Evolutionary conservation across 768 basidiomycete species (phyloP).

Genomic region (Floccularia luteovirens): DNA sequence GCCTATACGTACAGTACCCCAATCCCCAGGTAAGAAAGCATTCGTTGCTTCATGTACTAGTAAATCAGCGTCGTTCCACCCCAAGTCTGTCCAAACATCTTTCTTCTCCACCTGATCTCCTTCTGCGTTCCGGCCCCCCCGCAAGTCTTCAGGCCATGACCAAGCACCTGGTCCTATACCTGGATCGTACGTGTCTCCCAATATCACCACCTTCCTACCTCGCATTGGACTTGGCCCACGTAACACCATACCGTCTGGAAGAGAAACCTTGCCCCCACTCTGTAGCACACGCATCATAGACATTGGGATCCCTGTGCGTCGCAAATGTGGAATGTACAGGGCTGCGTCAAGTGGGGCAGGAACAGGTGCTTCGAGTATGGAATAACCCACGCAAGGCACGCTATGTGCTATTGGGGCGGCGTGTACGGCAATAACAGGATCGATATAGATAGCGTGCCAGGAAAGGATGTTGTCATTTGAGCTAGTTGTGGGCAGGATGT

Average conservation of each 20-base stretch:
- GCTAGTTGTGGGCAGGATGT: no score
- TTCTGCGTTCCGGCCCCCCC: no score
- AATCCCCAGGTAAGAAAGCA: constrained; percentile 65
- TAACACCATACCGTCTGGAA: constrained; percentile 68
- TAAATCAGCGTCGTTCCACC: no score
- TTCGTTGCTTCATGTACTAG: constrained; percentile 90
- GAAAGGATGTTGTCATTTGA: constrained; percentile 42
- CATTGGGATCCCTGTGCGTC: constrained; percentile 63
- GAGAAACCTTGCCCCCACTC: constrained; percentile 50
- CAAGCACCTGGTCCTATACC: no score
- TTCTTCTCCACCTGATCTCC: no score
- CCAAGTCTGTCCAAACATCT: no score
- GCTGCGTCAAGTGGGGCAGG: constrained; percentile 72
- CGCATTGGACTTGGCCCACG: constrained; percentile 55
- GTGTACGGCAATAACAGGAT: constrained; percentile 51
- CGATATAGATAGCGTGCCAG: constrained; percentile 62
- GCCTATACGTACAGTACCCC: constrained; percentile 48
- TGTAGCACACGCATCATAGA: constrained; percentile 61
- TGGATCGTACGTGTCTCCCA: constrained; percentile 83
- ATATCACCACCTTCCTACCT: constrained; percentile 72
- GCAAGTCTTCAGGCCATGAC: constrained; percentile 55
- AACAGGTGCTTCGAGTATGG: constrained; percentile 60
- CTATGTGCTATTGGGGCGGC: constrained; percentile 78
- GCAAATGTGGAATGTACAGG: constrained; percentile 60
- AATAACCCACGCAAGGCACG: constrained; percentile 76